Evolutionary conservation across 129 eudicot genomes (phyloP), one percentile per base, ranked within the genome.

Genomic region (Rutidosis leptorrhynchoides): DNA sequence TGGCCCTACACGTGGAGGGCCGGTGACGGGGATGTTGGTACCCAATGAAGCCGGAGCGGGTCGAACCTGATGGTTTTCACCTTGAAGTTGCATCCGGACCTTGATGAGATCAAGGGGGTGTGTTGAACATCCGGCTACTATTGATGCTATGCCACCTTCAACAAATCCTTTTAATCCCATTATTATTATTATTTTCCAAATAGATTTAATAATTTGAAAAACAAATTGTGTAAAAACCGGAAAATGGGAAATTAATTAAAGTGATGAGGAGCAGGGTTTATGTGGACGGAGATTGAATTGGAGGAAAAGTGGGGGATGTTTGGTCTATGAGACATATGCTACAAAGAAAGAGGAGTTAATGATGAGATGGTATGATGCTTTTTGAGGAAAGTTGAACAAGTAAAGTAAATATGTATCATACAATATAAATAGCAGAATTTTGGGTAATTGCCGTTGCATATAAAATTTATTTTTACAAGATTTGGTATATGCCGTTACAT

Each of bases 111-210:
- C 65, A 60, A 60, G 65, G 23, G 65, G 65, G 7, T 60, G 65
- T 23, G 65, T 60, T 9, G 65, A 60, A 21, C 65, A 60, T 30
- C 65, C 65, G 0, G 65, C 65, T 30, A 60, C 45, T 29, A 60
- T 60, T 29, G 65, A 60, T n/a, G 65, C 65, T 60, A 60, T 60
- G 2, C 65, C 65, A 29, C 65, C 65, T 32, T 60, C 65, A 29
- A 60, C 46, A 32, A 60, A 60, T 60, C 65, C 65, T 60, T 60
- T 60, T 5, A 60, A 15, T 19, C 65, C 65, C 65, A 60, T 60
- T n/a, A 4, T 56, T 23, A n/a, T 28, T 7, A 58, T 14, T 4
- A 1, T 17, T 49, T 48, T 17, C 6, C 2, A 0, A 60, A 8
- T 17, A 30, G 3, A 33, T 3, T 30, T 3, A 32, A 59, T 6